phyloP scores from a whole-genome alignment of 495 filamentous ascomycete species.

The Podospora appendiculata region DNA sequence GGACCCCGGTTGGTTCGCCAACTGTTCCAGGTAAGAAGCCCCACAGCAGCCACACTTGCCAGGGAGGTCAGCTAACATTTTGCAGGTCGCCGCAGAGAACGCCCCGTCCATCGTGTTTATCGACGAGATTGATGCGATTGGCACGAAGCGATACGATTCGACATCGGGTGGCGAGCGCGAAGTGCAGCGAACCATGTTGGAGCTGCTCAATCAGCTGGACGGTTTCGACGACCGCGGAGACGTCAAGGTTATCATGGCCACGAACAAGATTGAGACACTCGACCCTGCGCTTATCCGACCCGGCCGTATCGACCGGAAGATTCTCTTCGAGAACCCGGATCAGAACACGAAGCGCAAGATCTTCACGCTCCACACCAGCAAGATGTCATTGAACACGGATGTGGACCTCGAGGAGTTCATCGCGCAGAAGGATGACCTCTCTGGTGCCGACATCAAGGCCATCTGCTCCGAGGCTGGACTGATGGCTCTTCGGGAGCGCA shows the following conservation, averaged over 20 bases:
- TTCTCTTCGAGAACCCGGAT: conserved; percentile 98
- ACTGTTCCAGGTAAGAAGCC: conserved; percentile 68
- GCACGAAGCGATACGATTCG: conserved; percentile 97
- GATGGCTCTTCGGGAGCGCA: conserved; percentile 87
- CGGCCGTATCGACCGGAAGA: conserved; percentile 98
- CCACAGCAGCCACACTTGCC: too few species aligned
- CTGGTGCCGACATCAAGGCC: conserved; percentile 96
- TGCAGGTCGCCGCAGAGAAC: conserved; percentile 82
- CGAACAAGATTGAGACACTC: conserved; percentile 98
- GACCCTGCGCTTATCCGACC: conserved; percentile 95
- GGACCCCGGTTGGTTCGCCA: conserved; percentile 91
- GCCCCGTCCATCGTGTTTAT: conserved; percentile 98
- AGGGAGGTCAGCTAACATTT: conserved; percentile 13
- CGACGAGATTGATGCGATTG: conserved; percentile 98
- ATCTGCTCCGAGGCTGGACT: conserved; percentile 97
- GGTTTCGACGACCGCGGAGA: conserved; percentile 98
- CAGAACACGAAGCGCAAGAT: conserved; percentile 99
- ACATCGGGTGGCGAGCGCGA: conserved; percentile 96
- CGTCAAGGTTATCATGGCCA: conserved; percentile 99
- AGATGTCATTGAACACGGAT: conserved; percentile 94
- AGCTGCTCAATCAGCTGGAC: conserved; percentile 96
- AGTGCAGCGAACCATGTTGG: conserved; percentile 97
- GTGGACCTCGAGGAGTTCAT: conserved; percentile 99
- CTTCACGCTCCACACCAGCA: conserved; percentile 96
- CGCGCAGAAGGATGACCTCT: conserved; percentile 95